Conservation (phyloP, 257 asterid genomes). For the Parsonsia alboflavescens region DNA sequence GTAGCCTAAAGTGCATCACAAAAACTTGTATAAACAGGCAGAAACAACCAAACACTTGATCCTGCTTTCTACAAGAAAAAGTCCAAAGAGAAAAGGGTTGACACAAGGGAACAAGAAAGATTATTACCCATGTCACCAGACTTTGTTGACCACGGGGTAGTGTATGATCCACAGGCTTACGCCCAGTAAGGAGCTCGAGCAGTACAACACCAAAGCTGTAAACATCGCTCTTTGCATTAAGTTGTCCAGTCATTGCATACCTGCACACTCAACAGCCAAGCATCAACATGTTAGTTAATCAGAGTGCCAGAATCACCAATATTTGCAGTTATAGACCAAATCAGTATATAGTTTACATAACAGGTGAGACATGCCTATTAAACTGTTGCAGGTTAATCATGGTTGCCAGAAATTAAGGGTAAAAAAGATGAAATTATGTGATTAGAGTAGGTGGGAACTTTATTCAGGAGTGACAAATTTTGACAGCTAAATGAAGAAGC, state of each 20-base stretch:
- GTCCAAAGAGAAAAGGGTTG: not conserved
- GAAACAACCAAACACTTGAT: not conserved
- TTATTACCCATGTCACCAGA: conserved; percentile 75
- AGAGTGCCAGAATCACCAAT: not conserved
- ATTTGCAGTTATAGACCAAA: not conserved
- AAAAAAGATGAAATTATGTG: not conserved
- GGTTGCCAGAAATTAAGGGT: not conserved
- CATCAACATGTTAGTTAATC: conserved; percentile 2
- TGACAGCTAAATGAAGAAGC: not conserved
- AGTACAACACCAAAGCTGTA: conserved; percentile 89
- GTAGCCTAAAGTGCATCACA: conserved; percentile 43
- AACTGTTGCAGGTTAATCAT: not conserved
- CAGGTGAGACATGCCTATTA: not conserved
- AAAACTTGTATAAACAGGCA: not conserved
- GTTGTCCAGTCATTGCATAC: conserved; percentile 90
- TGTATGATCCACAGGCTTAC: conserved; percentile 87
- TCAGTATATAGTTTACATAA: not conserved
- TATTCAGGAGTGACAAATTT: not conserved
- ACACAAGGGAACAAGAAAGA: not conserved
- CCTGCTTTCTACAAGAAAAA: not conserved
- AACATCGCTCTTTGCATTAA: conserved; percentile 79
- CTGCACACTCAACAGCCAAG: conserved; percentile 33
- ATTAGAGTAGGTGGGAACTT: not conserved
- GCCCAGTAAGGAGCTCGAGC: conserved; percentile 82
- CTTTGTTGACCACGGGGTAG: conserved; percentile 87